Evolutionary conservation across 352 stramenopile species (phyloP).

Genomic region (Pythium dissimile): DNA sequence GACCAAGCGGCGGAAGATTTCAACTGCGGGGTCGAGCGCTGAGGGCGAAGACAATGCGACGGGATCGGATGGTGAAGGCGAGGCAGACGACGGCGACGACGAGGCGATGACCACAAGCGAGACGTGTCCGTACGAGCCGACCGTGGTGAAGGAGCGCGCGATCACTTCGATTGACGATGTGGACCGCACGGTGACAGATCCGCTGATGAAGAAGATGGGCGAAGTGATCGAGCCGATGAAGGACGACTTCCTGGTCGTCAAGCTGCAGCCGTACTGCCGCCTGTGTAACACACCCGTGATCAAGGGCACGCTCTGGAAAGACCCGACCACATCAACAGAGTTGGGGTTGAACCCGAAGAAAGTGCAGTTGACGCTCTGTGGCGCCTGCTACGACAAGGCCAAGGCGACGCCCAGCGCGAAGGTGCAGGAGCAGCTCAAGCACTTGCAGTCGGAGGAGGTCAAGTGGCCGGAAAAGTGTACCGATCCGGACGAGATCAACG

Average conservation of each 20-base stretch:
- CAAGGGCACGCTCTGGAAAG: constrained; percentile 64
- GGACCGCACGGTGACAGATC: constrained; percentile 65
- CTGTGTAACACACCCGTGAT: constrained; percentile 76
- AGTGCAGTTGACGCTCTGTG: constrained; percentile 73
- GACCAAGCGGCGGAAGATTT: constrained; percentile 46
- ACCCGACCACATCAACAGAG: constrained; percentile 31
- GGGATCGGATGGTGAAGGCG: constrained; percentile 36
- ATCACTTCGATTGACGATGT: constrained; percentile 56
- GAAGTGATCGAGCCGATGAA: constrained; percentile 90
- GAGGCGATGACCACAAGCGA: constrained; percentile 12
- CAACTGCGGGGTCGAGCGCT: constrained; percentile 1
- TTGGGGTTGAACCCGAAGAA: constrained; percentile 48
- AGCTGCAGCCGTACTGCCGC: constrained; percentile 79
- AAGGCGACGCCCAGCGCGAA: constrained; percentile 43
- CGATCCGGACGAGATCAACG: constrained; percentile 79
- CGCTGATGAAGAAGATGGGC: constrained; percentile 82
- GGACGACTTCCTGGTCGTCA: constrained; percentile 88
- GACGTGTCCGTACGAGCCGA: constrained; percentile 10
- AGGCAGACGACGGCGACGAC: constrained; percentile 36
- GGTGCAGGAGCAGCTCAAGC: constrained; percentile 38
- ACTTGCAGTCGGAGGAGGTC: constrained; percentile 51
- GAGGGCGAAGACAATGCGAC: constrained; percentile 23
- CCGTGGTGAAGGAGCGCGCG: constrained; percentile 18
- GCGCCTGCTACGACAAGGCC: constrained; percentile 74
- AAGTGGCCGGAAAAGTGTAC: constrained; percentile 68